Percentiles rank a stretch among this genome's conserved stretches.
These are phyloP conservation scores for Secale cereale DNA, from an alignment of 176 grass and related monocot species.

Conservation along the genomic window DNA sequence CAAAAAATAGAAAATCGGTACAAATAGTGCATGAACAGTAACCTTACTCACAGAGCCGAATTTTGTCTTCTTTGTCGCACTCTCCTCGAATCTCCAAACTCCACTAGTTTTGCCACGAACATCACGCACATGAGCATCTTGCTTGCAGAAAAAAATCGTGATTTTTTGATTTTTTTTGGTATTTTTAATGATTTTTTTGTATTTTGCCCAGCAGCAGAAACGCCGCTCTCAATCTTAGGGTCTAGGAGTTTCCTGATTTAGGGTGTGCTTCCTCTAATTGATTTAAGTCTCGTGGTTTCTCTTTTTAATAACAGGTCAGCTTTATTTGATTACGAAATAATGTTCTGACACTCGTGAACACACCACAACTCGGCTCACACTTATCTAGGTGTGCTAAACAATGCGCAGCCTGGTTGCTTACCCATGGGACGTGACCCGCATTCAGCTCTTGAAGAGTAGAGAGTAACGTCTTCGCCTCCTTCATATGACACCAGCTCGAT, in stretches of 20 bases:
- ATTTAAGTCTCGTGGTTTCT: neutral
- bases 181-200: too few species aligned
- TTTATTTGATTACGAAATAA: neutral
- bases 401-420: neutral
- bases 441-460: neutral
- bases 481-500: neutral
- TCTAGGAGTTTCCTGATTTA: constrained; percentile 16
- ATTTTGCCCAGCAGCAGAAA: too few species aligned
- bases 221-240: constrained; percentile 25
- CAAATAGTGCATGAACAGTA: too few species aligned
- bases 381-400: neutral
- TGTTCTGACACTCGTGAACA: neutral
- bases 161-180: too few species aligned
- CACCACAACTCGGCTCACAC: neutral
- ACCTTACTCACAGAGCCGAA: too few species aligned
- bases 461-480: neutral
- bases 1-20: too few species aligned
- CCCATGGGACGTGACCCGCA: neutral
- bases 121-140: too few species aligned
- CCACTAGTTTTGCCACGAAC: too few species aligned
- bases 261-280: neutral
- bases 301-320: neutral
- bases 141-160: too few species aligned
- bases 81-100: too few species aligned
- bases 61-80: too few species aligned